Conservation (phyloP, 495 filamentous ascomycete genomes). For the Xylaria longipes region DNA sequence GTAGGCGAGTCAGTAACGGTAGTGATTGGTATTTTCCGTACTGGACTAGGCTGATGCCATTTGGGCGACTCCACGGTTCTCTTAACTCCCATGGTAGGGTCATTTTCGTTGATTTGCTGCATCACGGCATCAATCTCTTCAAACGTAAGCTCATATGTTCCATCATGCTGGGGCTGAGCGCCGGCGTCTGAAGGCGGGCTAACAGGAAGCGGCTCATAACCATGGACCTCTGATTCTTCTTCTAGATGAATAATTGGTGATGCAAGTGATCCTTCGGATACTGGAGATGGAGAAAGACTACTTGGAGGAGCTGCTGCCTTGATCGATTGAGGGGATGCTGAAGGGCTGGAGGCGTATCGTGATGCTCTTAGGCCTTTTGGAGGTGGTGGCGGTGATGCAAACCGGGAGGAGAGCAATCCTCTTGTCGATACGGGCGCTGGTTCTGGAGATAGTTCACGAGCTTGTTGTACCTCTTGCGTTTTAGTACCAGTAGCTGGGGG, state of each 20-base stretch:
- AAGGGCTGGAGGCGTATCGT: slow-evolving; percentile 47
- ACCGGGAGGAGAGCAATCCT: slow-evolving; percentile 37
- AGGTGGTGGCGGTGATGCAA: slow-evolving; percentile 39
- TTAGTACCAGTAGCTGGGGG: slow-evolving; percentile 29
- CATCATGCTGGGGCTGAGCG: slow-evolving; percentile 27
- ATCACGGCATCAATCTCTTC: slow-evolving; percentile 87
- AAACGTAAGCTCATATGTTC: slow-evolving; percentile 62
- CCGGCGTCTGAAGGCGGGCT: slow-evolving; percentile 38
- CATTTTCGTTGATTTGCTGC: slow-evolving; percentile 75
- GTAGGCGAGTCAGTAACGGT: slow-evolving; percentile 57
- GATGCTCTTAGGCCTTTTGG: slow-evolving; percentile 48
- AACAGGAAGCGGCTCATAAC: slow-evolving; percentile 37
- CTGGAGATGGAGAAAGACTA: slow-evolving; percentile 43
- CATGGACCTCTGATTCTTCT: slow-evolving; percentile 37
- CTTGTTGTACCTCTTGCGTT: slow-evolving; percentile 33
- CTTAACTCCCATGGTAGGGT: slow-evolving; percentile 75
- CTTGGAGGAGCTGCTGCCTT: slow-evolving; percentile 31
- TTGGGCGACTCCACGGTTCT: slow-evolving; percentile 58
- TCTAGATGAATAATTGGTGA: slow-evolving; percentile 27
- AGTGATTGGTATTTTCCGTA: slow-evolving; percentile 42
- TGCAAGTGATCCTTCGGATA: slow-evolving; percentile 33
- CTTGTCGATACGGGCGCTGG: slow-evolving; percentile 22
- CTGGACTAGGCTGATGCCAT: slow-evolving; percentile 51
- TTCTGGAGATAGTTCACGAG: slow-evolving; percentile 31
- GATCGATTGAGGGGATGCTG: slow-evolving; percentile 42